A percentile compares a stretch with the other conserved stretches of the same genome.
phyloP scores from a whole-genome alignment of 2,329 filamentous ascomycete species.

The Polytolypa hystricis region DNA sequence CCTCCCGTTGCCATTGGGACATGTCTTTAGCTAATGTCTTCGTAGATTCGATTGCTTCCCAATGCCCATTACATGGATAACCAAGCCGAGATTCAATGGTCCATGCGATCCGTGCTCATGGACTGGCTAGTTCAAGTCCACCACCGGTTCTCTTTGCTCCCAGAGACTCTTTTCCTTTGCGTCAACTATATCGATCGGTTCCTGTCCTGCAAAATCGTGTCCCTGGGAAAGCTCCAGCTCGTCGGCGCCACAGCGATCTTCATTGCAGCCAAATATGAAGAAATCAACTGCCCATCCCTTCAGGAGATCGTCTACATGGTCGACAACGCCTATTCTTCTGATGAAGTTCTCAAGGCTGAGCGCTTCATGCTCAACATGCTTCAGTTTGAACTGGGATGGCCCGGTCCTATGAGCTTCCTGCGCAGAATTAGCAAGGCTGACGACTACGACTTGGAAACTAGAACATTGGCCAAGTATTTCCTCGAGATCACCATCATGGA shows the following conservation, averaged over 20 bases:
- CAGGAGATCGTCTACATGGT: slow-evolving; percentile 98
- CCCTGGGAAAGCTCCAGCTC: slow-evolving; percentile 85
- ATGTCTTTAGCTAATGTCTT: slow-evolving; percentile 13
- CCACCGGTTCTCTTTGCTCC: slow-evolving; percentile 76
- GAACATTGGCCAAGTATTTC: slow-evolving; percentile 95
- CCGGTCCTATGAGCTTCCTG: slow-evolving; percentile 98
- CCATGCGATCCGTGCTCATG: slow-evolving; percentile 93
- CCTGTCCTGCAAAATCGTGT: slow-evolving; percentile 87
- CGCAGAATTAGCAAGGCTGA: slow-evolving; percentile 96
- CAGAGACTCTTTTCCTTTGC: slow-evolving; percentile 87
- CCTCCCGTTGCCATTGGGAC: not conserved
- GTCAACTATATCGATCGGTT: slow-evolving; percentile 98
- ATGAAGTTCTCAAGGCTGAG: slow-evolving; percentile 94
- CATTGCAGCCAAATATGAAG: slow-evolving; percentile 94
- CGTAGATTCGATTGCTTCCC: slow-evolving; percentile 65
- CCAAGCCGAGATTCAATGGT: slow-evolving; percentile 97
- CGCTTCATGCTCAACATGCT: slow-evolving; percentile 97
- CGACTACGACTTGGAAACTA: slow-evolving; percentile 90
- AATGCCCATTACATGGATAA: slow-evolving; percentile 93
- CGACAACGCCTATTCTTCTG: slow-evolving; percentile 73
- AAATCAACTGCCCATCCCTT: slow-evolving; percentile 94
- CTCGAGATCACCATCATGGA: slow-evolving; percentile 96
- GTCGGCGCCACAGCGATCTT: slow-evolving; percentile 94
- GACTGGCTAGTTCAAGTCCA: slow-evolving; percentile 98
- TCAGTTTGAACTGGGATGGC: slow-evolving; percentile 90